A percentile compares a stretch with the other conserved stretches of the same genome.
Evolutionary conservation across 192 early-diverging fungal genomes (phyloP).

Genomic region (Linnemannia hyalina): DNA sequence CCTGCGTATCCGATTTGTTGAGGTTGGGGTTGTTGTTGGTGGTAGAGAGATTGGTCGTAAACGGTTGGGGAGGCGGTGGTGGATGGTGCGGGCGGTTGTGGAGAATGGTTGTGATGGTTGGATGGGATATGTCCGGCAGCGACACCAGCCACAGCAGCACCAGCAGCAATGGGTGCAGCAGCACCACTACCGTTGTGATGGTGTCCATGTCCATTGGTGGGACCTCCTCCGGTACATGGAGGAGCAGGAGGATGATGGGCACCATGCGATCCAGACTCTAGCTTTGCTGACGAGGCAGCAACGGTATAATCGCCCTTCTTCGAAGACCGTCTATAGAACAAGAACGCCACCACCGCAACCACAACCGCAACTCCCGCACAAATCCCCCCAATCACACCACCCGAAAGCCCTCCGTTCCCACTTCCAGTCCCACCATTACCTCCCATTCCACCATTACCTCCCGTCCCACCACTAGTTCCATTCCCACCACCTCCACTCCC

Average conservation of each 20-base stretch:
- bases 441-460: background rate
- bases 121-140: background rate
- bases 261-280: background rate
- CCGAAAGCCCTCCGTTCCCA: background rate
- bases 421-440: background rate
- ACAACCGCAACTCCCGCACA: constrained; percentile 16
- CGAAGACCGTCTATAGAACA: background rate
- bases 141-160: background rate
- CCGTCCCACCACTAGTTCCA: background rate
- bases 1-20: background rate
- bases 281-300: background rate
- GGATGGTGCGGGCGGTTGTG: background rate
- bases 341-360: constrained; percentile 6
- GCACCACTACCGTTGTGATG: background rate
- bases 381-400: constrained; percentile 31
- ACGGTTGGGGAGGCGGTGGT: background rate
- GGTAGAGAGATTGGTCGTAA: background rate
- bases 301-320: background rate
- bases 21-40: constrained; percentile 4
- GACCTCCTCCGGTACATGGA: background rate
- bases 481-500: background rate
- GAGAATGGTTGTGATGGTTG: background rate
- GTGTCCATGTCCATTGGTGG: background rate
- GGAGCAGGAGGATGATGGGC: background rate
- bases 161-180: background rate